Percentiles rank a stretch among this genome's conserved stretches.
These are phyloP conservation scores for Magnusiomyces sp. DNA, from an alignment of 1,139 yeast species.

Conservation along the genomic window DNA sequence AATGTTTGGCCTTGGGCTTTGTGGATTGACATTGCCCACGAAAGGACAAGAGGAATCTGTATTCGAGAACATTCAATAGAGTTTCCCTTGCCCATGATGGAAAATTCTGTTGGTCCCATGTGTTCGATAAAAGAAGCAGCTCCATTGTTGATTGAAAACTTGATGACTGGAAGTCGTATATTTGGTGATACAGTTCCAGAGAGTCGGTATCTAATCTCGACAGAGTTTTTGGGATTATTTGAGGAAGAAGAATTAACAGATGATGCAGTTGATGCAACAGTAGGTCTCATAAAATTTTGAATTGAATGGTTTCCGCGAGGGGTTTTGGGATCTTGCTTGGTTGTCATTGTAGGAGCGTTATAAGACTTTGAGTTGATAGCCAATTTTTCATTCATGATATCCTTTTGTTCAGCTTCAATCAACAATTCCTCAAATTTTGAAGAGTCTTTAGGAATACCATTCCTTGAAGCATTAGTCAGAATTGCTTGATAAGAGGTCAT, in stretches of 20 bases:
- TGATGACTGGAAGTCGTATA: not conserved
- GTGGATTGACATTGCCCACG: constrained; percentile 90
- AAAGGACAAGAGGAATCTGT: constrained; percentile 66
- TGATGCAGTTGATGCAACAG: too few species aligned
- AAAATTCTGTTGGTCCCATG: constrained; percentile 1
- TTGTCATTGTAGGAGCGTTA: not conserved
- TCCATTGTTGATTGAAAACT: not conserved
- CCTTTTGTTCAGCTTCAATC: not conserved
- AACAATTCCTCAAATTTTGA: constrained; percentile 1
- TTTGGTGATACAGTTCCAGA: not conserved
- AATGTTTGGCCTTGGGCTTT: constrained; percentile 91
- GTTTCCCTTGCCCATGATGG: constrained; percentile 13
- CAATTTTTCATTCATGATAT: not conserved
- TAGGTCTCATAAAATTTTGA: too few species aligned
- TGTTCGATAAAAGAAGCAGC: not conserved
- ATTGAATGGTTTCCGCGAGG: too few species aligned
- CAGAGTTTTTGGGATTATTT: not conserved
- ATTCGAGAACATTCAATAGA: constrained; percentile 31
- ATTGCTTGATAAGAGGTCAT: constrained; percentile 1
- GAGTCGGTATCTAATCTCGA: not conserved
- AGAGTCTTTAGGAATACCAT: not conserved
- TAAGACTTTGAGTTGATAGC: constrained; percentile 6
- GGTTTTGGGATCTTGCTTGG: too few species aligned
- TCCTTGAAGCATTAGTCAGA: not conserved
- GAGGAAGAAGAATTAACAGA: not conserved